phyloP scores from a whole-genome alignment of 768 basidiomycete genomes.

The Candolleomyces aberdarensis region DNA sequence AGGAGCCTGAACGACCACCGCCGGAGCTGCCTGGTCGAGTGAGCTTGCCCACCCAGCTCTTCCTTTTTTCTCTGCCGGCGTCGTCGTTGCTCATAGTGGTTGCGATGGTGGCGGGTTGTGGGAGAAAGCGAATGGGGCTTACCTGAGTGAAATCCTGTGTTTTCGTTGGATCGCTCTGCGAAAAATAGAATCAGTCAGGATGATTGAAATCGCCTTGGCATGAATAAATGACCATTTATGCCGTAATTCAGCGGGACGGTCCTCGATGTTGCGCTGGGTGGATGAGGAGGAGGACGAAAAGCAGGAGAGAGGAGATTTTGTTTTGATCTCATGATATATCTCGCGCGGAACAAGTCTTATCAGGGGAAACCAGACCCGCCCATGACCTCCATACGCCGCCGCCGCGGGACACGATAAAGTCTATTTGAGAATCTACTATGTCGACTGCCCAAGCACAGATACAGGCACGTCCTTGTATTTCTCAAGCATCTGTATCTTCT shows the following conservation, averaged over 20 bases:
- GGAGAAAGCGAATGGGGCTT: conserved; percentile 10
- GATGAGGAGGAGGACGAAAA: neutral
- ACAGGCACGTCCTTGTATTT: conserved; percentile 43
- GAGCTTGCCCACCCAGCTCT: conserved; percentile 35
- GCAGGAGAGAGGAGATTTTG: neutral
- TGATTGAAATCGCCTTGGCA: conserved; percentile 19
- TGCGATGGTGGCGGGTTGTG: conserved; percentile 1
- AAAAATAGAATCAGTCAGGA: conserved; percentile 15
- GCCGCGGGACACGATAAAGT: neutral
- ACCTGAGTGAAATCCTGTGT: conserved; percentile 18
- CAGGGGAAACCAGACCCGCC: too few relatives aligned
- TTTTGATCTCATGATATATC: conserved; percentile 2
- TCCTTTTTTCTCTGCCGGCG: conserved; percentile 24
- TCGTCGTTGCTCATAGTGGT: conserved; percentile 22
- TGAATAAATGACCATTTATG: conserved; percentile 16
- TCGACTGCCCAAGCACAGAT: conserved; percentile 31
- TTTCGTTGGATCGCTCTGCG: conserved; percentile 12
- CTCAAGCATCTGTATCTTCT: conserved; percentile 33
- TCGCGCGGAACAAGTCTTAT: neutral
- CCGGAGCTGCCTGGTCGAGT: conserved; percentile 28
- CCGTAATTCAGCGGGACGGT: conserved; percentile 6
- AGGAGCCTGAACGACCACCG: neutral
- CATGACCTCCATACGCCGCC: neutral
- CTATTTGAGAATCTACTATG: neutral
- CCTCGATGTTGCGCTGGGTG: neutral